Evolutionary conservation across 139 green algal species (phyloP).

Genomic region (Parachlorella kessleri): DNA sequence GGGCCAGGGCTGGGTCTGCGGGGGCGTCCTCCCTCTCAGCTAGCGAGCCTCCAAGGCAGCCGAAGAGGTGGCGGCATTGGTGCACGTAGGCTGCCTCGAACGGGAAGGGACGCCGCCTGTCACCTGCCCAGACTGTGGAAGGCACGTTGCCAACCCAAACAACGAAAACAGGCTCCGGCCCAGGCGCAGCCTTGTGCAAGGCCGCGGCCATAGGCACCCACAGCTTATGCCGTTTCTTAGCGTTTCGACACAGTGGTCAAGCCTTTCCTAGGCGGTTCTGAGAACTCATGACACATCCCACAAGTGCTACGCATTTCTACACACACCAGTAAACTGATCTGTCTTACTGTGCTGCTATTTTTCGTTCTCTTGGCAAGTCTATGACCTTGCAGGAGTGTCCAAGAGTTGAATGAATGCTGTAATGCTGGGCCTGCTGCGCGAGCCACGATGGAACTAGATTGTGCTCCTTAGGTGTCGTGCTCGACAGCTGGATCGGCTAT

Average conservation of each 20-base stretch:
- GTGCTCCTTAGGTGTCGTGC: no score
- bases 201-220: not conserved
- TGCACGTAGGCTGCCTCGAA: not conserved
- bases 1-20: not conserved
- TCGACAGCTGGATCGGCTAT: no score
- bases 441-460: no score
- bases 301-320: not conserved
- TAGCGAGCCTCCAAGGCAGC: not conserved
- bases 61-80: not conserved
- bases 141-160: not conserved
- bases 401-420: no score
- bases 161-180: not conserved
- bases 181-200: not conserved
- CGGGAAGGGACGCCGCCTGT: not conserved
- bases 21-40: not conserved
- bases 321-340: not conserved
- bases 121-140: not conserved
- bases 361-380: no score
- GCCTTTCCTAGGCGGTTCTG: no score
- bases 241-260: no score
- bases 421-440: no score
- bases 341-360: not conserved
- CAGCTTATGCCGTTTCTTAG: no score
- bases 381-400: no score
- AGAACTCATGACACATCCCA: not conserved